Evolutionary conservation across 2,329 filamentous ascomycete species (phyloP), one percentile per base, ranked within the genome.

Genomic region (Fusarium verrucosum): DNA sequence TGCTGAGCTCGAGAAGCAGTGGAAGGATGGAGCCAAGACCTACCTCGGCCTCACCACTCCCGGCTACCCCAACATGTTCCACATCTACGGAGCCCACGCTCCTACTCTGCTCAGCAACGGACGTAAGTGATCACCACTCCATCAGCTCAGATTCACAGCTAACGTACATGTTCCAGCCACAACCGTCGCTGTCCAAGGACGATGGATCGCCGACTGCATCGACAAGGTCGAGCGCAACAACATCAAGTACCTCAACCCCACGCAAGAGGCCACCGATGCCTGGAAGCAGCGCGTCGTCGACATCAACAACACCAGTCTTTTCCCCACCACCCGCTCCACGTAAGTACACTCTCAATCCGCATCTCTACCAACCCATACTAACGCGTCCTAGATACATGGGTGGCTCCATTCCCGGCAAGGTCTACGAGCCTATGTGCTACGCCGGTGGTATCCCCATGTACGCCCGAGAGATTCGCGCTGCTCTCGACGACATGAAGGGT

Each of bases 21-120:
- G 81, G 81, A 63, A 68, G 20, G 50, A 67, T 2, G 79, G 78
- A 0, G 77, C 78, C 4, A 73, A 74, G 40, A 82, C 81, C 0
- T 82, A 82, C 51, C 77, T 83, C 4, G 81, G 82, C 7, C 76
- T 73, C 6, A 79, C 78, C 0, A 76, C 81, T 32, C 69, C 70
- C 44, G 79, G 78, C 14, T 83, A 80, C 44, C 81, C 81, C 28
- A 83, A 83, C 68, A 82, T 83, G 79, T 83, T 83, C 72, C 76
- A 80, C 62, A 75, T 83, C 44, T 87, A 87, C 68, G 85, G 85
- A 0, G 76, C 80, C 1, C 85, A 88, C n/a, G 83, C 77, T 0
- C 85, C 85, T 0, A 87, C 84, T 0, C 78, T 84, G 0, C 75
- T 87, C 7, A 73, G 78, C 68, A 89, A 88, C 64, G 86, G 85